Percentiles rank a stretch among this genome's conserved stretches.
phyloP scores from a whole-genome alignment of 2,329 filamentous ascomycete genomes.

The Balansia obtecta region DNA sequence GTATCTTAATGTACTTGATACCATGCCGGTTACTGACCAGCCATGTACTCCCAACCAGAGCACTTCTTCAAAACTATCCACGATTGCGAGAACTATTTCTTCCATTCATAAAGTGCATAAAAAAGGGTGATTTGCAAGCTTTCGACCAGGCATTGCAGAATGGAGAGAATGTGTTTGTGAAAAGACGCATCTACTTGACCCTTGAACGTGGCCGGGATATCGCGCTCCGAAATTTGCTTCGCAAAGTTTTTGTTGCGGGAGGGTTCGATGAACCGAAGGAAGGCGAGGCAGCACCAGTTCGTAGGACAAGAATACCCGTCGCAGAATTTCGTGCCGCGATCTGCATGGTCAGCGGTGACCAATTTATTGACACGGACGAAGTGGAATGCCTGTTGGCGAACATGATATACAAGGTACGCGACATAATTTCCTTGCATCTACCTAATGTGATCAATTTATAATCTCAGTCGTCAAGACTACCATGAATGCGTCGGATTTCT shows the following conservation, averaged over 20 bases:
- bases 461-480: background rate
- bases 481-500: background rate
- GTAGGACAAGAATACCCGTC: slow-evolving; percentile 68
- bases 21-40: slow-evolving; percentile 84
- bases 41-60: slow-evolving; percentile 65
- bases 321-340: slow-evolving; percentile 78
- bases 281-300: slow-evolving; percentile 45
- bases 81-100: slow-evolving; percentile 65
- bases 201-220: slow-evolving; percentile 88
- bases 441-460: background rate
- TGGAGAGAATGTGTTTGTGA: slow-evolving; percentile 87
- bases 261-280: slow-evolving; percentile 72
- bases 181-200: slow-evolving; percentile 84
- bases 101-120: slow-evolving; percentile 68
- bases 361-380: slow-evolving; percentile 72
- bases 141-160: slow-evolving; percentile 74
- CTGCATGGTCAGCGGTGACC: slow-evolving; percentile 53
- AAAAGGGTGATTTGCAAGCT: slow-evolving; percentile 64
- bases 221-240: slow-evolving; percentile 76
- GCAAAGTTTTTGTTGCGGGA: slow-evolving; percentile 79
- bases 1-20: slow-evolving; percentile 90
- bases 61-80: slow-evolving; percentile 63
- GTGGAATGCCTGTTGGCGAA: slow-evolving; percentile 92
- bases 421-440: background rate
- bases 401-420: slow-evolving; percentile 91